These are phyloP conservation scores for Schwanniomyces vanrijiae DNA, from an alignment of 805 yeast species.

Conservation along the genomic window DNA sequence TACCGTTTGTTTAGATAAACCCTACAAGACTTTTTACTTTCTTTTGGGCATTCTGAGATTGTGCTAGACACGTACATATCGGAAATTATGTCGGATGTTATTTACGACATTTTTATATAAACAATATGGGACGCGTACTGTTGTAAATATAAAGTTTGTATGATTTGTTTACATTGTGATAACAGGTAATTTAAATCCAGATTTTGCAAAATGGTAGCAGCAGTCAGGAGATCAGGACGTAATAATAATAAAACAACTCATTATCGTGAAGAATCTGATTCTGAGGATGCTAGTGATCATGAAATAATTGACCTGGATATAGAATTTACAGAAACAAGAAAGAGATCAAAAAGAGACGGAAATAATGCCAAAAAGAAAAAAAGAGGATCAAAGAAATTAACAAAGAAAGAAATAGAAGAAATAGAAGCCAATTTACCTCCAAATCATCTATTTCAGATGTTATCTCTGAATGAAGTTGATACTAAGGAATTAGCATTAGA, in stretches of 20 bases:
- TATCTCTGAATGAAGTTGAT: conserved; percentile 30
- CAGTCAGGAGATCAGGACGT: conserved; percentile 9
- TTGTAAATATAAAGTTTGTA: not conserved
- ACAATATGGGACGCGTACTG: not conserved
- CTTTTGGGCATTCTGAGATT: not conserved
- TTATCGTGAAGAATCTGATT: conserved; percentile 10
- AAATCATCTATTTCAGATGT: conserved; percentile 27
- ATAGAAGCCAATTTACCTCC: conserved; percentile 25
- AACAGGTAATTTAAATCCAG: not conserved
- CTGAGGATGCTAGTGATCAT: conserved; percentile 6
- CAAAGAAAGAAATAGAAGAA: conserved; percentile 11
- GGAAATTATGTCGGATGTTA: not conserved
- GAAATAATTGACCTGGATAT: conserved; percentile 5
- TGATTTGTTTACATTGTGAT: not conserved
- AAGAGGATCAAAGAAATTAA: not conserved
- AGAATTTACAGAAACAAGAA: conserved; percentile 3
- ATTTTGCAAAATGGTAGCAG: not conserved
- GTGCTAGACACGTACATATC: not conserved
- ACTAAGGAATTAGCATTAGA: conserved; percentile 36
- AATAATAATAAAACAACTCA: conserved; percentile 3
- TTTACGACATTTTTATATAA: not conserved
- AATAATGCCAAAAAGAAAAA: not conserved
- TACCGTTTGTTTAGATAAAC: not conserved
- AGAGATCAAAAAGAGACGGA: conserved; percentile 1
- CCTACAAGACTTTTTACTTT: not conserved